Evolutionary conservation across 2,329 filamentous ascomycete genomes (phyloP).

Genomic region (Aureobasidium sp.): DNA sequence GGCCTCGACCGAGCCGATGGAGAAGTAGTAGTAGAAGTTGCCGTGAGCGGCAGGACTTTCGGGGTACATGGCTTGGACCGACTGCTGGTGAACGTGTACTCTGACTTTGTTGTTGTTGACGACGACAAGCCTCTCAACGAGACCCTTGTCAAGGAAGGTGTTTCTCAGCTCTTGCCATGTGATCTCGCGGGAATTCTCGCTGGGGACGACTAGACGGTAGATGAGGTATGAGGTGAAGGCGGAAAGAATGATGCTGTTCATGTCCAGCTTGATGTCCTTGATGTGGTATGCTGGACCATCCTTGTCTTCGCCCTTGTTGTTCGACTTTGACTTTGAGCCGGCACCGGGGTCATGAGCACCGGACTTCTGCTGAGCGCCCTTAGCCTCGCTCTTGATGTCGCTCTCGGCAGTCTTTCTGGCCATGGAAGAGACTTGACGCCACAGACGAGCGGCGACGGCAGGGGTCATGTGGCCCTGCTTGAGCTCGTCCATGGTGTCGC

Average conservation of each 20-base stretch:
- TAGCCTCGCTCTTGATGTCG: slow-evolving; percentile 27
- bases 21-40: slow-evolving; percentile 83
- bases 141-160: slow-evolving; percentile 90
- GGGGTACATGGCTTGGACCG: slow-evolving; percentile 63
- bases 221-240: slow-evolving; percentile 56
- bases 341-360: slow-evolving; percentile 39
- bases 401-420: slow-evolving; percentile 45
- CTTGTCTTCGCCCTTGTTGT: slow-evolving; percentile 30
- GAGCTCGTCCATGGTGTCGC: slow-evolving; percentile 54
- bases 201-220: slow-evolving; percentile 59
- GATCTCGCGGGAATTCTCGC: slow-evolving; percentile 67
- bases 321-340: slow-evolving; percentile 29
- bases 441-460: slow-evolving; percentile 57
- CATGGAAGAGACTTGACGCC: slow-evolving; percentile 50
- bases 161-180: slow-evolving; percentile 96
- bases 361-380: slow-evolving; percentile 35
- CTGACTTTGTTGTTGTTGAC: slow-evolving; percentile 71
- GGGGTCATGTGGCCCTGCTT: slow-evolving; percentile 48
- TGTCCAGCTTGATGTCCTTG: slow-evolving; percentile 48
- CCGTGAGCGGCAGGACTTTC: slow-evolving; percentile 63
- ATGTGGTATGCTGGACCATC: slow-evolving; percentile 23
- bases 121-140: slow-evolving; percentile 86
- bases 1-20: slow-evolving; percentile 86
- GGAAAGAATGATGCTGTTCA: slow-evolving; percentile 49
- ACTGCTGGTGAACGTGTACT: slow-evolving; percentile 72